Percentiles rank a stretch among this genome's conserved stretches.
Conservation (phyloP, 108 stramenopile species). For the Asterionellopsis glacialis region DNA sequence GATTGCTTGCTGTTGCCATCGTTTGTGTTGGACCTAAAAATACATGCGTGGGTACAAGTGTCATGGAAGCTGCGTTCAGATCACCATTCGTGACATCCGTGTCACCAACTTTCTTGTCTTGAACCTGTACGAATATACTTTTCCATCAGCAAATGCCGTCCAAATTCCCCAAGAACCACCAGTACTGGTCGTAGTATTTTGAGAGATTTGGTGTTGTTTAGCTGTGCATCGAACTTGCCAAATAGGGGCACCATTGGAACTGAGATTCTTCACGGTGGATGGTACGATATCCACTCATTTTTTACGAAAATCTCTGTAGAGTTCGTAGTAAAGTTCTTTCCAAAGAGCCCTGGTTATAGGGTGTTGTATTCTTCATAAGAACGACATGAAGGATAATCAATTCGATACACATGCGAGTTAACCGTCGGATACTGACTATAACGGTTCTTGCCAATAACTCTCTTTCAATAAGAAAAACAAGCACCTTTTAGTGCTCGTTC, state of each 20-base stretch:
- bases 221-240: slow-evolving; percentile 22
- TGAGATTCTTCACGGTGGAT: slow-evolving; percentile 31
- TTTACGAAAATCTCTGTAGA: no score
- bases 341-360: neutral
- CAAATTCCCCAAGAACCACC: slow-evolving; percentile 14
- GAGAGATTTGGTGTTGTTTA: neutral
- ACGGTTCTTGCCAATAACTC: no score
- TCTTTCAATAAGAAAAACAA: no score
- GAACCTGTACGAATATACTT: slow-evolving; percentile 20
- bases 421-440: no score
- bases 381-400: no score
- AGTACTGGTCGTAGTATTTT: no score
- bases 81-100: slow-evolving; percentile 12
- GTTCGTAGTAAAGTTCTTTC: no score
- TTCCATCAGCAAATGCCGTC: slow-evolving; percentile 31
- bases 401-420: no score
- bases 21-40: slow-evolving; percentile 11
- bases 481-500: no score
- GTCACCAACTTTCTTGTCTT: slow-evolving; percentile 18
- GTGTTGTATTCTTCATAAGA: no score
- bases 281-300: slow-evolving; percentile 43
- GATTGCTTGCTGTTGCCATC: neutral
- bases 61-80: slow-evolving; percentile 36
- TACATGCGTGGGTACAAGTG: slow-evolving; percentile 10
- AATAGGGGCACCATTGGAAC: slow-evolving; percentile 14